Evolutionary conservation across 805 yeast species (phyloP).

Genomic region (Isabelozyma heimii): DNA sequence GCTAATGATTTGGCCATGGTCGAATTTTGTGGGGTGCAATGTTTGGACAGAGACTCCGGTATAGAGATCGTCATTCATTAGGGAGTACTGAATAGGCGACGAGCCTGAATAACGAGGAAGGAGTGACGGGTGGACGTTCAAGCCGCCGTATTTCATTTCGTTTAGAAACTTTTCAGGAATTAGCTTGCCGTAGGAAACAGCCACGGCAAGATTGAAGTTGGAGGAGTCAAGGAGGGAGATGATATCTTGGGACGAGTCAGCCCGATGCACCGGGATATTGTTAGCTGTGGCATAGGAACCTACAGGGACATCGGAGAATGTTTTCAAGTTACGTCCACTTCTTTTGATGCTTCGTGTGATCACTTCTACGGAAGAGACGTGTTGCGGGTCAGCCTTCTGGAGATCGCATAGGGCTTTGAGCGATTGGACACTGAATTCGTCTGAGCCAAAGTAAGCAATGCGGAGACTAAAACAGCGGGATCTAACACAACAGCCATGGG

Average conservation of each 20-base stretch:
- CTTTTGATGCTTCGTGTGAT: slow-evolving; percentile 63
- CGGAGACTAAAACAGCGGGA: background rate
- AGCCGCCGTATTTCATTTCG: slow-evolving; percentile 56
- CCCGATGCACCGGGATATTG: slow-evolving; percentile 42
- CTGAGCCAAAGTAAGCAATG: slow-evolving; percentile 79
- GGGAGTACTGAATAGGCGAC: slow-evolving; percentile 81
- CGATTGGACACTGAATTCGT: slow-evolving; percentile 60
- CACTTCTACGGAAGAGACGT: slow-evolving; percentile 47
- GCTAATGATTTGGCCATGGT: slow-evolving; percentile 65
- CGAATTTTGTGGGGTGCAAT: slow-evolving; percentile 83
- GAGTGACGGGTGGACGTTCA: slow-evolving; percentile 91
- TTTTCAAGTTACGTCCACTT: slow-evolving; percentile 56
- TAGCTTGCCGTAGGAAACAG: slow-evolving; percentile 85
- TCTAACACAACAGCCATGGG: no score
- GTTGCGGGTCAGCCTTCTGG: slow-evolving; percentile 11
- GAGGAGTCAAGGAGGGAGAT: slow-evolving; percentile 12
- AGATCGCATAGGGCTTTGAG: slow-evolving; percentile 37
- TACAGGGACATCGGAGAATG: slow-evolving; percentile 52
- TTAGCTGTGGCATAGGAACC: slow-evolving; percentile 34
- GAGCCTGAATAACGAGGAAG: slow-evolving; percentile 84
- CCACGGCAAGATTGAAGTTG: slow-evolving; percentile 67
- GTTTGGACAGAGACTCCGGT: slow-evolving; percentile 93
- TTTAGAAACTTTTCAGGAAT: slow-evolving; percentile 64
- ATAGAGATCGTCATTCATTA: slow-evolving; percentile 54
- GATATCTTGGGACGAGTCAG: slow-evolving; percentile 48